These are phyloP conservation scores for Ophiostoma novo-ulmi DNA, from an alignment of 2,329 filamentous ascomycete species.

Conservation along the genomic window DNA sequence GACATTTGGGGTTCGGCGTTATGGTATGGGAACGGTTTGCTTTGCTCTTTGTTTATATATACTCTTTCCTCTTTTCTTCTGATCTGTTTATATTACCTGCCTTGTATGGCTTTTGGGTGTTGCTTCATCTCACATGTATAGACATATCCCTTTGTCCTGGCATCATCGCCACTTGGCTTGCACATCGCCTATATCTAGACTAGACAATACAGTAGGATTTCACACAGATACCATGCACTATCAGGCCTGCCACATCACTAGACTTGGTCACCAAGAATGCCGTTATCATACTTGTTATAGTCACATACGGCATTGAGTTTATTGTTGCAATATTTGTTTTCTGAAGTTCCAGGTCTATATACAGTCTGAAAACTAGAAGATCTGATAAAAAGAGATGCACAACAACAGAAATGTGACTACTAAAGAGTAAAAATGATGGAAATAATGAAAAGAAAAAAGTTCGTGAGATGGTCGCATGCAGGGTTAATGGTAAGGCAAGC, in stretches of 20 bases:
- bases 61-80: not conserved
- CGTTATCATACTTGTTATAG: no score
- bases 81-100: not conserved
- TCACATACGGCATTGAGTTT: not conserved
- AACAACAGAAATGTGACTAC: not conserved
- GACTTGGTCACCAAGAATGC: no score
- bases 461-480: not conserved
- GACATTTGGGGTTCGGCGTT: not conserved
- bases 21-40: slow-evolving; percentile 6
- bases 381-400: not conserved
- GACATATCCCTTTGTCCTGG: not conserved
- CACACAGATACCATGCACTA: no score
- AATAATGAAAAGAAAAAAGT: not conserved
- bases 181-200: not conserved
- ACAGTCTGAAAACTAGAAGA: not conserved
- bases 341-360: not conserved
- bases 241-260: not conserved
- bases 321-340: not conserved
- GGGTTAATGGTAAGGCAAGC: not conserved
- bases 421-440: not conserved
- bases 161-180: not conserved
- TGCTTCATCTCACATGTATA: not conserved
- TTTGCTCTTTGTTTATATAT: slow-evolving; percentile 3
- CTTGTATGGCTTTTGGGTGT: not conserved
- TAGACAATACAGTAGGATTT: not conserved